phyloP scores from a whole-genome alignment of 164 flowering plant genomes.

The Amborella trichopoda region DNA sequence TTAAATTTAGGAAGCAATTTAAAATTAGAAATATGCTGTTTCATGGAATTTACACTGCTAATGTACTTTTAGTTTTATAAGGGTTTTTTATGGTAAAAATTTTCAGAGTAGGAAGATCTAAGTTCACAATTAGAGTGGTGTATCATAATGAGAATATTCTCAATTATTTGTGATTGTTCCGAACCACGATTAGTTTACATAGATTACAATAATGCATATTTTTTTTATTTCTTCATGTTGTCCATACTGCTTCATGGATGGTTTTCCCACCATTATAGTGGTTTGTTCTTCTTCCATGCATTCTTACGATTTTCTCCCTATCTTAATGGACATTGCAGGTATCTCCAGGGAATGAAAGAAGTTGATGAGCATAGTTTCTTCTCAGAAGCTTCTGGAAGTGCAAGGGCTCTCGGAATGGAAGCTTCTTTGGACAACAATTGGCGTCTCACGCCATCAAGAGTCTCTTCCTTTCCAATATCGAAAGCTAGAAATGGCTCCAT shows the following conservation, averaged over 20 bases:
- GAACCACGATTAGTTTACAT: not conserved
- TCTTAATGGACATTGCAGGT: conserved; percentile 25
- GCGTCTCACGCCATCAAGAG: conserved; percentile 46
- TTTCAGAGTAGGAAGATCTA: too few relatives aligned
- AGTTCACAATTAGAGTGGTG: too few relatives aligned
- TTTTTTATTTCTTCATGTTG: not conserved
- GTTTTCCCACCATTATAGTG: not conserved
- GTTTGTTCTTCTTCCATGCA: not conserved
- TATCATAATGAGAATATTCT: too few relatives aligned
- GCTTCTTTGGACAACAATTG: conserved; percentile 41
- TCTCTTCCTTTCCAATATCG: conserved; percentile 31
- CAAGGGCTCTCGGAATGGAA: conserved; percentile 36
- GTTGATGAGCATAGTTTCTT: conserved; percentile 56
- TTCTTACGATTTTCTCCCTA: not conserved
- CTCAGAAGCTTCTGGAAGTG: conserved; percentile 54
- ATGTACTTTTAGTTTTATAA: too few relatives aligned
- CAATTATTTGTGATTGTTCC: not conserved
- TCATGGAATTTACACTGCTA: too few relatives aligned
- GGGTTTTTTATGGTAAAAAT: too few relatives aligned
- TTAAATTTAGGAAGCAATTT: too few relatives aligned
- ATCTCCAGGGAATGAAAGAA: conserved; percentile 43
- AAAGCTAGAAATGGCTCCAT: conserved; percentile 34
- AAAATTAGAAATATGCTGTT: too few relatives aligned
- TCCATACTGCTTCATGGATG: not conserved
- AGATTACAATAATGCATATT: not conserved